Evolutionary conservation across 2,329 filamentous ascomycete species (phyloP).

Genomic region (Monosporascus ibericus): DNA sequence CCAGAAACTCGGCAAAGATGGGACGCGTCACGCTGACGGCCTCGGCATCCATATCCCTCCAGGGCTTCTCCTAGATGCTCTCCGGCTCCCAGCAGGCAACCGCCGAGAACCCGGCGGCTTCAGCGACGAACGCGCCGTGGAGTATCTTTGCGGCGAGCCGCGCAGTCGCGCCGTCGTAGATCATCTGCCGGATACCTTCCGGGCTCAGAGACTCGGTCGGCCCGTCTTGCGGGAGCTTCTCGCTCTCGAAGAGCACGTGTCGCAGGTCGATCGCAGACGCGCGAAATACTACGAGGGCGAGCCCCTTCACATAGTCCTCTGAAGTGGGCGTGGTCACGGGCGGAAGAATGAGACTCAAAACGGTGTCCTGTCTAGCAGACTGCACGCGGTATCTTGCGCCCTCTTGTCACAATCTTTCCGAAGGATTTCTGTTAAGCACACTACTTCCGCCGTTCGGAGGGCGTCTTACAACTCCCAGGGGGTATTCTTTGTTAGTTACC

Average conservation of each 20-base stretch:
- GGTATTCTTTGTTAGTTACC: too few relatives aligned
- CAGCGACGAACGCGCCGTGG: slow-evolving; percentile 10
- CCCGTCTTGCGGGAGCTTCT: slow-evolving; percentile 4
- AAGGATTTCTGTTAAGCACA: too few relatives aligned
- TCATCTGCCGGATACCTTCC: neutral
- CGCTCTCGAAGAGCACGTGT: slow-evolving; percentile 5
- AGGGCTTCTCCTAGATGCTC: neutral
- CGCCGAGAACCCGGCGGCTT: slow-evolving; percentile 13
- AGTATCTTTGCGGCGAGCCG: slow-evolving; percentile 6
- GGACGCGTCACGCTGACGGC: neutral
- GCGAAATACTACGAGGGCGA: slow-evolving; percentile 5
- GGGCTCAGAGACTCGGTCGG: neutral
- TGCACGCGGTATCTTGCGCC: too few relatives aligned
- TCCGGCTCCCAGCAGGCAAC: slow-evolving; percentile 12
- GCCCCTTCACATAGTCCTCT: slow-evolving; percentile 6
- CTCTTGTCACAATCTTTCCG: too few relatives aligned
- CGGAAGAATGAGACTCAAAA: neutral
- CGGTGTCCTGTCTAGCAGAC: neutral
- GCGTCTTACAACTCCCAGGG: too few relatives aligned
- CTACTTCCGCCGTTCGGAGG: too few relatives aligned
- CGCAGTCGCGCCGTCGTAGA: neutral
- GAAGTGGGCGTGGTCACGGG: slow-evolving; percentile 10
- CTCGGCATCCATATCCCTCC: neutral
- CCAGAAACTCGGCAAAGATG: neutral
- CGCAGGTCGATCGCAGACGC: slow-evolving; percentile 7